Base-by-base conservation (phyloP, 441 rosid genomes). In the Aleurites moluccanus region DNA sequence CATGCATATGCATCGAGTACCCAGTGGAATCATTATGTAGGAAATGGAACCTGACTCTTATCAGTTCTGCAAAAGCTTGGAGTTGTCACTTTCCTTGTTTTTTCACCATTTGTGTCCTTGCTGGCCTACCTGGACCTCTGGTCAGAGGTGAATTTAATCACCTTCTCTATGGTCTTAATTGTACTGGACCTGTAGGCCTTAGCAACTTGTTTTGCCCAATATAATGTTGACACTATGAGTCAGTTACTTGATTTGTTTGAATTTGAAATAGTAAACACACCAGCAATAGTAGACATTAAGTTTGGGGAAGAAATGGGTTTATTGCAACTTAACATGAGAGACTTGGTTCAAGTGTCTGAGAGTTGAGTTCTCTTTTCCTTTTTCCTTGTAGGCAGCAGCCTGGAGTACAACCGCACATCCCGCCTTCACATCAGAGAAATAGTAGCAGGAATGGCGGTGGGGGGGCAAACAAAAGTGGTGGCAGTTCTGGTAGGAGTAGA, bases 301-400 rank as follows among this genome's bases (percentile, higher is more conserved):
- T n/a, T 38, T 14, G 6, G 14, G 8, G 30, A 28, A 60, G 2
- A 61, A 59, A 57, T 5, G n/a, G 6, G 52, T 28, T 30, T 25
- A 9, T 10, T 10, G 13, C 15, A 1, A 62, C 7, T 14, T n/a
- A 10, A 13, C 1, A 11, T 62, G 28, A 13, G 35, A 63, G 44
- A 55, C 30, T 47, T 38, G 33, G n/a, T 14, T 64, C 30, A 38
- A 13, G 63, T 52, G 77, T 62, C 23, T 25, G 21, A 38, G 47
- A 30, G 44, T n/a, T 11, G 45, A 70, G 42, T 21, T 73, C 53
- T 25, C 25, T n/a, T 23, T 2, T 25, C 21, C 20, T 9, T 53
- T 56, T 70, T 56, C 59, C 45, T 0, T 73, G 64, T 45, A 92
- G 98, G 86, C 97, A 94, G 84, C 98, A 91, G 65, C 94, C 96